Conservation (phyloP, 768 basidiomycete species). For the Mycena rebaudengoi region DNA sequence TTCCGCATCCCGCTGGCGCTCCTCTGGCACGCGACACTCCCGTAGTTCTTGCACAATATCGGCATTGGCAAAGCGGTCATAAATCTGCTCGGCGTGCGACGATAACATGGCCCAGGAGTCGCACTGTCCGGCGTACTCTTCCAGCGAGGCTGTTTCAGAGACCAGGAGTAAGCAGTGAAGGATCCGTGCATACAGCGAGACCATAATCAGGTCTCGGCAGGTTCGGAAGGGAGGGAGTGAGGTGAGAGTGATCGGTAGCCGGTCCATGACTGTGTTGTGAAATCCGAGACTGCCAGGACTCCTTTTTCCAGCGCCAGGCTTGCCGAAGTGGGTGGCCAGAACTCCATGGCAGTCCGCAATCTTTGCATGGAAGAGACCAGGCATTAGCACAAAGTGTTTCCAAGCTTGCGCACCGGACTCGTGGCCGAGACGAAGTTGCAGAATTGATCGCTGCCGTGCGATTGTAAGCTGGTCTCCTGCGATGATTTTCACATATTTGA, state of each 20-base stretch:
- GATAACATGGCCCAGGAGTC: constrained; percentile 1
- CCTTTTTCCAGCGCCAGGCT: constrained; percentile 4
- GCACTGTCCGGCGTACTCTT: neutral
- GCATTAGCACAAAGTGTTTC: too few relatives aligned
- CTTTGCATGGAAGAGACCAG: too few relatives aligned
- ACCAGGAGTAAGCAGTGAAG: constrained; percentile 34
- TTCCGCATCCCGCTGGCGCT: neutral
- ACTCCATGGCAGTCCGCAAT: too few relatives aligned
- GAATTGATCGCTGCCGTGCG: too few relatives aligned
- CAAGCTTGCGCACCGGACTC: too few relatives aligned
- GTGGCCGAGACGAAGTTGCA: too few relatives aligned
- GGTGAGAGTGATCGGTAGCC: constrained; percentile 33
- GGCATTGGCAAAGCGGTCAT: constrained; percentile 10
- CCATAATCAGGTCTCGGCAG: constrained; percentile 36
- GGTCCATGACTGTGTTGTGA: constrained; percentile 28
- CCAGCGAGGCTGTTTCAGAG: constrained; percentile 2
- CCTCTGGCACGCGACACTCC: constrained; percentile 3
- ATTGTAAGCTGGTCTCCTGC: neutral
- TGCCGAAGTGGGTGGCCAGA: constrained; percentile 24
- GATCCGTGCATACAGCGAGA: constrained; percentile 37
- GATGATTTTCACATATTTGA: neutral
- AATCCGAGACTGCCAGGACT: constrained; percentile 26
- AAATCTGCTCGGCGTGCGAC: neutral
- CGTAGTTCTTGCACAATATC: constrained; percentile 20
- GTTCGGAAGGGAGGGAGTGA: constrained; percentile 38